Base-by-base conservation (phyloP, 2,329 filamentous ascomycete genomes). In the Madurella mycetomatis region DNA sequence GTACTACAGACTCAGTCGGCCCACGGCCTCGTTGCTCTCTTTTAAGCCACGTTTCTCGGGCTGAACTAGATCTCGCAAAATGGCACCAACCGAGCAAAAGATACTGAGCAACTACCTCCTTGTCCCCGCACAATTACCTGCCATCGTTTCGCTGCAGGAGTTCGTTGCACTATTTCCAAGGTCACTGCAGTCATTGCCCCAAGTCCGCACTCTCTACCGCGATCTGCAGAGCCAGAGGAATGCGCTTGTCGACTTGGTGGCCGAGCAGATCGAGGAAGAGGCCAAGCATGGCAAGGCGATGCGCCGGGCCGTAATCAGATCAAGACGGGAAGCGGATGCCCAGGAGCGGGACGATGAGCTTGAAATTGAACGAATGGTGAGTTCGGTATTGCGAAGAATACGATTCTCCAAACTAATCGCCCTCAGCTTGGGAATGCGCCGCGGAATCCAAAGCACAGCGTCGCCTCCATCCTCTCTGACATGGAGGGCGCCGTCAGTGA, bases 81-180 rank as follows among this genome's bases (percentile, higher is more conserved):
- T 91, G 86, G 76, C 88, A 3, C 85, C 87, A 9, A 86, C 84
- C 43, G 91, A 95, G 73, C 76, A 82, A 53, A 80, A 83, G 30
- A 88, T 95, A 60, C 80, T 95, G 49, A 78, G 79, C 65, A 86
- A 87, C 70, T 95, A 92, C 69, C 82, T 95, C 55, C 80, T 95
- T 37, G 78, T 86, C 31, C 88, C 90, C 12, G 85, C 90, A 8
- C 80, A 87, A 30, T 77, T 95, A 39, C 85, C 87, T 41, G 81
- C 86, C 59, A 81, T 91, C 65, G 76, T 91, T 62, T 85, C 89
- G 8, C 78, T 91, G 45, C 78, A 84, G 54, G 82, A 90, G 60
- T 95, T 95, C 74, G 84, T 82, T 42, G 78, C 85, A 30, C 78
- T 92, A 41, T 94, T 95, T 65, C 90, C 90, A 11, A 81, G 79